Evolutionary conservation across 345 rosid species (phyloP).

Genomic region (Garcia nutans): DNA sequence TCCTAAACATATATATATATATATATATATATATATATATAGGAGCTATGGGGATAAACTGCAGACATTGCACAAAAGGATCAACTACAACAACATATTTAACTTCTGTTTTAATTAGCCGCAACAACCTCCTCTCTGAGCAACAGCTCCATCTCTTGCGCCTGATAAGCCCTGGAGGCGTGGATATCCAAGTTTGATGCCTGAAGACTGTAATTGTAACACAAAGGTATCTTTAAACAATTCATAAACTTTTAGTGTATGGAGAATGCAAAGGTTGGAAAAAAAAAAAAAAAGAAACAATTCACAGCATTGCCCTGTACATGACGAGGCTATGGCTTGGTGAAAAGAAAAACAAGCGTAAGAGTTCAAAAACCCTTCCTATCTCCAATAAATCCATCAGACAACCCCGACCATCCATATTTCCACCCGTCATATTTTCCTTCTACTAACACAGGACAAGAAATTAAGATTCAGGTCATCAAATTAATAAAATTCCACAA

Average conservation of each 20-base stretch:
- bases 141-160: conserved; percentile 68
- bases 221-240: background rate
- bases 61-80: conserved; percentile 19
- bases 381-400: background rate
- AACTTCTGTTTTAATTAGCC: conserved; percentile 23
- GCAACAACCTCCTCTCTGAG: conserved; percentile 85
- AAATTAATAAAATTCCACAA: background rate
- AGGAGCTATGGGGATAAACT: conserved; percentile 9
- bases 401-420: background rate
- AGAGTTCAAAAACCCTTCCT: background rate
- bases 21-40: conserved; percentile 7
- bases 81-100: conserved; percentile 4
- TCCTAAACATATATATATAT: conserved; percentile 16
- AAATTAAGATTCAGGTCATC: background rate
- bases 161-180: conserved; percentile 71
- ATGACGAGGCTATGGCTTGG: background rate
- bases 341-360: background rate
- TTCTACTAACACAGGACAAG: background rate
- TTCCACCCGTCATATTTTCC: background rate
- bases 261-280: background rate
- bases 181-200: conserved; percentile 86
- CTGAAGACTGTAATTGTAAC: conserved; percentile 64
- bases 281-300: background rate
- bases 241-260: background rate
- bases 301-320: background rate